Conservation (phyloP, 2,329 filamentous ascomycete genomes). For the Fusarium acutatum region DNA sequence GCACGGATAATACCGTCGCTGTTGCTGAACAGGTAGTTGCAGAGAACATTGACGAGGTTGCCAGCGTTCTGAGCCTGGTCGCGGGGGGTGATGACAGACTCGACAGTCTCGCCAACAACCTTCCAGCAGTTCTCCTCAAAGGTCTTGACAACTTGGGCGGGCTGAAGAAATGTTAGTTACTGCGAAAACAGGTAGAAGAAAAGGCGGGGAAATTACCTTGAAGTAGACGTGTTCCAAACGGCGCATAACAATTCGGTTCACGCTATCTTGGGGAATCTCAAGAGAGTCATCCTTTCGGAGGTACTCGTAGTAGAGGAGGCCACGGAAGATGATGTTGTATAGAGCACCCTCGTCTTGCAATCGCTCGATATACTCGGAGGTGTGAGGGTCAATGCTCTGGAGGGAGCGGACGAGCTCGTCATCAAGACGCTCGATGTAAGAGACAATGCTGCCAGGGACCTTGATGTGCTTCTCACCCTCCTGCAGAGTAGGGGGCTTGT, state of each 20-base stretch:
- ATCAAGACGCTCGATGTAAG: slow-evolving; percentile 92
- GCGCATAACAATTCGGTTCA: slow-evolving; percentile 94
- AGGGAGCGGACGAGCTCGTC: slow-evolving; percentile 98
- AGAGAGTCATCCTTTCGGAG: slow-evolving; percentile 75
- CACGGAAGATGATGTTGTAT: slow-evolving; percentile 91
- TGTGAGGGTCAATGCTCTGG: slow-evolving; percentile 97
- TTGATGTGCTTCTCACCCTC: slow-evolving; percentile 83
- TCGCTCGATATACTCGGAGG: slow-evolving; percentile 97
- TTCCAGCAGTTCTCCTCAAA: slow-evolving; percentile 97
- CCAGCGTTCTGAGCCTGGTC: slow-evolving; percentile 72
- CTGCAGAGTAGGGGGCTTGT: slow-evolving; percentile 82
- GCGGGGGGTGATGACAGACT: slow-evolving; percentile 85
- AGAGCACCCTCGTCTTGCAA: slow-evolving; percentile 88
- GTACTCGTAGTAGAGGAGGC: slow-evolving; percentile 86
- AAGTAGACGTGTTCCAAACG: slow-evolving; percentile 98
- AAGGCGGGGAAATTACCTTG: slow-evolving; percentile 86
- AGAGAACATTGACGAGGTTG: slow-evolving; percentile 83
- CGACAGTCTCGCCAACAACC: slow-evolving; percentile 71
- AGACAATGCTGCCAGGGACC: slow-evolving; percentile 92
- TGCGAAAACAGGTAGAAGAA: slow-evolving; percentile 51
- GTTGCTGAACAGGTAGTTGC: slow-evolving; percentile 93
- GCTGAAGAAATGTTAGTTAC: slow-evolving; percentile 56
- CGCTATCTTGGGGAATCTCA: slow-evolving; percentile 81
- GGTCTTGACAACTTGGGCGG: slow-evolving; percentile 89
- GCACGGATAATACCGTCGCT: slow-evolving; percentile 96